Base-by-base conservation (phyloP, 2,329 filamentous ascomycete genomes). In the Colletotrichum magnum region DNA sequence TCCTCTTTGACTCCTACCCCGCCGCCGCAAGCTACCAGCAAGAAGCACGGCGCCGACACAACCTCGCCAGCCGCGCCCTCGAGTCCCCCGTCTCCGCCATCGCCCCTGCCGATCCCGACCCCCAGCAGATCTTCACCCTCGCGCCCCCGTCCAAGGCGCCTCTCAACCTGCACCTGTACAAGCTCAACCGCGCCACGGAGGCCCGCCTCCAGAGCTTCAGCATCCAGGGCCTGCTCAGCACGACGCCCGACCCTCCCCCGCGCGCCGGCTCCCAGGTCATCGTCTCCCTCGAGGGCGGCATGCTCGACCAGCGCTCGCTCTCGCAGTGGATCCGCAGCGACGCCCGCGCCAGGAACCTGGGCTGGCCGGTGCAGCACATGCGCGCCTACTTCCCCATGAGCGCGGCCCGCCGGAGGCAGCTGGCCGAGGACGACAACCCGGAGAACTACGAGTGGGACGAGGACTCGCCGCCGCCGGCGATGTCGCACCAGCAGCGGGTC, bases 1-100 rank as follows among this genome's bases (percentile, higher is more conserved):
- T 95, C 64, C 83, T 93, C 63, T 95, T 95, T 82, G 83, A 87
- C 70, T 86, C 83, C 24, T 75, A 81, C 18, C 80, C 83, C n/a
- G 87, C 89, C 13, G 92, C 92, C 0, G 77, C 82, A 7, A 83
- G 87, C 48, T 95, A 93, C 78, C 85, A 87, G 61, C 81, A 84
- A 26, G 87, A 89, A 69, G 84, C 86, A 0, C 75, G 78, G 9
- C 81, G 85, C 6, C 75, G 76, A 64, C 77, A 77, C 59, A 70
- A 82, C 65, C 70, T 76, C 21, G 79, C 78, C 47, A 74, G 82
- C 15, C 75, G 80, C 58, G 71, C 73, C 24, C 76, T 81, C 54
- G 72, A 76, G 58, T 75, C 74, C 15, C 70, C 76, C 54, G 78
- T 75, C 58, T 56, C 51, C 3, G 79, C 78, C 12, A 81, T 80